phyloP scores from a whole-genome alignment of 208 protist genomes.

The Leishmania mexicana region DNA sequence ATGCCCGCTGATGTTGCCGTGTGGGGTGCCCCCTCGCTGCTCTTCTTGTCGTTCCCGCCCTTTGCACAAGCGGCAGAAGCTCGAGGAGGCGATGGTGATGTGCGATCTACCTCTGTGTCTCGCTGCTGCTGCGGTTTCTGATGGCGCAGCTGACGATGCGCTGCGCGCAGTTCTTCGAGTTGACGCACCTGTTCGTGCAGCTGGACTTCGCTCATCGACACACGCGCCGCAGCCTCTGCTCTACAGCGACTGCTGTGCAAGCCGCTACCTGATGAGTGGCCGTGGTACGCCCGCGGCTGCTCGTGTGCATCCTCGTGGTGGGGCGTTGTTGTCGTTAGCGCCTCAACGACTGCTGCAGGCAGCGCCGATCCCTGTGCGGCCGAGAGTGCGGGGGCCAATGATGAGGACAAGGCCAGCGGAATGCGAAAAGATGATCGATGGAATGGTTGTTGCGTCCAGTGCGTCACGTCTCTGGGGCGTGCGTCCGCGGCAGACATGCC shows the following conservation, averaged over 20 bases:
- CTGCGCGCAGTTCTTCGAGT: constrained; percentile 6
- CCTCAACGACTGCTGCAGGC: not conserved
- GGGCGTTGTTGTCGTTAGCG: not conserved
- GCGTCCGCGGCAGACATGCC: constrained; percentile 10
- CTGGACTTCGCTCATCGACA: not conserved
- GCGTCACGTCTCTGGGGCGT: constrained; percentile 1
- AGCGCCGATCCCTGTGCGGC: not conserved
- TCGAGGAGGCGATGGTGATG: no score
- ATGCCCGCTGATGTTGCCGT: not conserved
- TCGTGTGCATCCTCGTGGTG: not conserved
- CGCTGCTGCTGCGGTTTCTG: no score
- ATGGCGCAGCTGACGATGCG: no score
- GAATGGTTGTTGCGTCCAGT: not conserved
- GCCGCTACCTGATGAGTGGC: not conserved
- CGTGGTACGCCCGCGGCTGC: no score
- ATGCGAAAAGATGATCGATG: constrained; percentile 14
- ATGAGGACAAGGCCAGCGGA: not conserved
- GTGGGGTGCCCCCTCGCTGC: not conserved
- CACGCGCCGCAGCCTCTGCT: not conserved
- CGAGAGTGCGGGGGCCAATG: not conserved
- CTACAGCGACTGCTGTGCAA: not conserved
- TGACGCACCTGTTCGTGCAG: constrained; percentile 3
- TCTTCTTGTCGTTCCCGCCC: not conserved
- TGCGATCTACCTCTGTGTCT: no score
- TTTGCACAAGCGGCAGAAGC: no score